phyloP scores from a whole-genome alignment of 208 protist genomes.

The Sergeia podlipaevii region DNA sequence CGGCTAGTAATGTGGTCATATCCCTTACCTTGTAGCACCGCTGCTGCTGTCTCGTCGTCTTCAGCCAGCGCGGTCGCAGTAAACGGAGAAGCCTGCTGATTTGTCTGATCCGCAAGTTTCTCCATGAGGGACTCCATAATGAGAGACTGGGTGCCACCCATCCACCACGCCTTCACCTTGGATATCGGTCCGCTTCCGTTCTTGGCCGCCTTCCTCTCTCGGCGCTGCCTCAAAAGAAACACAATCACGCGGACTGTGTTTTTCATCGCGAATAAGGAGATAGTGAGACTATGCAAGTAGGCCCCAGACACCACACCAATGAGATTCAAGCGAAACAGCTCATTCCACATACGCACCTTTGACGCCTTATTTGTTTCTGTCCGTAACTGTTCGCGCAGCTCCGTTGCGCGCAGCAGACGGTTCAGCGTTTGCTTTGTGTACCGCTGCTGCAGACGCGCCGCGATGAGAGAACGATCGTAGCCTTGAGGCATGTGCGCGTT shows the following conservation, averaged over 20 bases:
- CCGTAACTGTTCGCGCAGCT: conserved; percentile 46
- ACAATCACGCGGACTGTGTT: conserved; percentile 68
- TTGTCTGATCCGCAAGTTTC: conserved; percentile 29
- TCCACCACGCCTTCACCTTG: conserved; percentile 60
- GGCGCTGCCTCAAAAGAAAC: conserved; percentile 54
- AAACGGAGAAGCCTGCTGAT: conserved; percentile 50
- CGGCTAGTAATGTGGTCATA: too few species aligned
- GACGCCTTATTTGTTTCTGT: conserved; percentile 26
- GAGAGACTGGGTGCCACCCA: conserved; percentile 36
- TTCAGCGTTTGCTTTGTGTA: conserved; percentile 41
- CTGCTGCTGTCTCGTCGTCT: conserved; percentile 30
- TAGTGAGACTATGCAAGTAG: conserved; percentile 63
- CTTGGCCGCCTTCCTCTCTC: conserved; percentile 10
- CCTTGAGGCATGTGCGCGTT: conserved; percentile 63
- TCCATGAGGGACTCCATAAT: conserved; percentile 55
- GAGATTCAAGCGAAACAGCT: conserved; percentile 44
- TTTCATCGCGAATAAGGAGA: conserved; percentile 58
- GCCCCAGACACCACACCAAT: conserved; percentile 47
- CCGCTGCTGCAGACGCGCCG: conserved; percentile 44
- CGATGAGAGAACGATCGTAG: conserved; percentile 69
- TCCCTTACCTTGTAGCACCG: too few species aligned
- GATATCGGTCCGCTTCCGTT: conserved; percentile 22
- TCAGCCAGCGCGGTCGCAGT: conserved; percentile 14
- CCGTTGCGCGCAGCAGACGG: conserved; percentile 28
- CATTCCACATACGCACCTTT: conserved; percentile 36